Conservation (phyloP, 371 early-diverging fungal genomes). For the Funneliformis caledonium region DNA sequence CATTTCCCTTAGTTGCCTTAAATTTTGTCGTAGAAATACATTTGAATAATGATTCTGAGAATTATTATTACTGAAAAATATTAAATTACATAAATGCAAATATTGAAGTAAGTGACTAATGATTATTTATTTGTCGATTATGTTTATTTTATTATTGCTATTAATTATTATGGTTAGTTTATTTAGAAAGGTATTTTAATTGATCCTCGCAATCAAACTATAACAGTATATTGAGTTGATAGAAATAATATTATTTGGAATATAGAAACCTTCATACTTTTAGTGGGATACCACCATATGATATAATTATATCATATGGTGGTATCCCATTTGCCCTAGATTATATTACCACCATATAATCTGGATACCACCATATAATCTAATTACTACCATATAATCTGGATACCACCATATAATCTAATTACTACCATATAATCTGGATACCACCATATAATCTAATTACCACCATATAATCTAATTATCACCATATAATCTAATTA, state of each 20-base stretch:
- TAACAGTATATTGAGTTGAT: background rate
- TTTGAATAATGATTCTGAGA: background rate
- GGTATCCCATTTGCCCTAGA: no score
- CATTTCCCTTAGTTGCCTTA: background rate
- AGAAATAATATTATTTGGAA: background rate
- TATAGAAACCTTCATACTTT: background rate
- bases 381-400: no score
- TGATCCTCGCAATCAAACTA: background rate
- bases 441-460: no score
- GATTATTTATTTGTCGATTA: background rate
- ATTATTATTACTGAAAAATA: background rate
- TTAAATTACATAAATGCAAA: background rate
- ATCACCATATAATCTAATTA: no score
- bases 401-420: no score
- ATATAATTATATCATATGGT: no score
- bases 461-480: no score
- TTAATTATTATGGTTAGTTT: constrained; percentile 11
- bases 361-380: no score
- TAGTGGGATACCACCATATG: background rate
- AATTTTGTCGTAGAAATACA: background rate
- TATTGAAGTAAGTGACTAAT: background rate
- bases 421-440: no score
- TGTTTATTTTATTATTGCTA: constrained; percentile 5
- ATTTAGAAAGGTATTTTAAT: background rate
- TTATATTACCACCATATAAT: no score